Evolutionary conservation across 345 rosid genomes (phyloP).

Genomic region (Capsella bursapastoris): DNA sequence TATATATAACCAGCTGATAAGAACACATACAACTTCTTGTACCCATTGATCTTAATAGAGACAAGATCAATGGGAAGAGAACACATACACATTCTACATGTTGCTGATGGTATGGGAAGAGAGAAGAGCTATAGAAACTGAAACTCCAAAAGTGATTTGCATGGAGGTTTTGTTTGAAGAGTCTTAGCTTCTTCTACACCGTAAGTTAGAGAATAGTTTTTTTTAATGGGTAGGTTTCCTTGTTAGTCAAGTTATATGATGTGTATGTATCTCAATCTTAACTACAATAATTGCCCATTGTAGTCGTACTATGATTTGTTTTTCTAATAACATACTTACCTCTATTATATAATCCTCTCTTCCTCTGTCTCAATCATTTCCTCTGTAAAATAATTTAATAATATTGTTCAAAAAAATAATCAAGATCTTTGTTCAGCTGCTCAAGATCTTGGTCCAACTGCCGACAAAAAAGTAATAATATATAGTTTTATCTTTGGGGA

Average conservation of each 20-base stretch:
- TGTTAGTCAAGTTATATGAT: slow-evolving; percentile 19
- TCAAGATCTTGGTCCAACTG: not conserved
- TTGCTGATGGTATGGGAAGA: slow-evolving; percentile 10
- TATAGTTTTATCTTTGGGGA: slow-evolving; percentile 6
- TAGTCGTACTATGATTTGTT: too few relatives aligned
- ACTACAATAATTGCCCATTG: not conserved
- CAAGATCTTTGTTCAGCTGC: too few relatives aligned
- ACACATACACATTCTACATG: not conserved
- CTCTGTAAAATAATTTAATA: not conserved
- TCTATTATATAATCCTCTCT: not conserved
- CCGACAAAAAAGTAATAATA: not conserved
- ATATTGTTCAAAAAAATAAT: not conserved
- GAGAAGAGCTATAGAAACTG: slow-evolving; percentile 20
- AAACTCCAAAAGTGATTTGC: slow-evolving; percentile 3
- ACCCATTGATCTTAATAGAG: too few relatives aligned
- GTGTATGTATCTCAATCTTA: not conserved
- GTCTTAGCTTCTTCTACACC: slow-evolving; percentile 7
- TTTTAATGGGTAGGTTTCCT: not conserved
- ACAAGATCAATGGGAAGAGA: not conserved
- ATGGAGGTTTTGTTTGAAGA: not conserved
- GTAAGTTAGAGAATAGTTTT: slow-evolving; percentile 18
- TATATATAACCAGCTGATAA: too few relatives aligned
- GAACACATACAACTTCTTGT: too few relatives aligned
- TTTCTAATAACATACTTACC: too few relatives aligned
- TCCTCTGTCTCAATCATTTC: not conserved